Evolutionary conservation across 2,329 filamentous ascomycete genomes (phyloP), one percentile per base, ranked within the genome.

Genomic region (Paraphoma chrysanthemicola): DNA sequence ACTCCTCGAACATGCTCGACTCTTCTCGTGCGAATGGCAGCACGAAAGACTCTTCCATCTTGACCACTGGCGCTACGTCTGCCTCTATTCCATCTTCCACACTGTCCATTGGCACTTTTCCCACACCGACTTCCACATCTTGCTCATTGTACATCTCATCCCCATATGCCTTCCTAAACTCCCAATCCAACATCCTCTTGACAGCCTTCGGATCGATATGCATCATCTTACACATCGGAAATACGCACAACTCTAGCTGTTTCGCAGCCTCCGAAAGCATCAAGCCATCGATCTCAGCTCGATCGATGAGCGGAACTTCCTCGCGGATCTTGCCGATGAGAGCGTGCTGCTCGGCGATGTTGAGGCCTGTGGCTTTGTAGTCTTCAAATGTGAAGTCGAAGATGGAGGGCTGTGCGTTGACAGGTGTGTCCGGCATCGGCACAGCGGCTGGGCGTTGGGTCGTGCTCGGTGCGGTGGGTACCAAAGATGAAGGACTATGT

Each of bases 191-290:
- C 53, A 62, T 62, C 10, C 47, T 41, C 28, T 56, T 59, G 8
- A 59, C 50, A 3, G 49, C 50, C 29, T 12, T 10, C 1, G 56
- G 53, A 10, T 53, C 50, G 8, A 59, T 17, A 3, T 56, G 56
- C 53, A 62, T 54, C 53, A 59, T 56, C 44, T 52, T 59, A 16
- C 51, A 56, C 2, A 28, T 41, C 3, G 55, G 53, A 1, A 61
- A 59, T 1, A 54, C 30, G 3, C n/a, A 23, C 1, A 51, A 6
- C 7, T 57, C 48, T 7, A 60, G 48, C 45, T 57, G 48, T 28
- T 47, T 48, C 11, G 16, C 48, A 8, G 51, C 18, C 2, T 51
- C 33, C 1, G 45, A 38, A 2, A 60, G 51, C 2, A 57, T n/a
- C 0, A 16, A 28, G n/a, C 50, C 31, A 39, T 60, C 54, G 8